These are phyloP conservation scores for Candida wancherniae DNA, from an alignment of 805 yeast genomes.

Conservation along the genomic window DNA sequence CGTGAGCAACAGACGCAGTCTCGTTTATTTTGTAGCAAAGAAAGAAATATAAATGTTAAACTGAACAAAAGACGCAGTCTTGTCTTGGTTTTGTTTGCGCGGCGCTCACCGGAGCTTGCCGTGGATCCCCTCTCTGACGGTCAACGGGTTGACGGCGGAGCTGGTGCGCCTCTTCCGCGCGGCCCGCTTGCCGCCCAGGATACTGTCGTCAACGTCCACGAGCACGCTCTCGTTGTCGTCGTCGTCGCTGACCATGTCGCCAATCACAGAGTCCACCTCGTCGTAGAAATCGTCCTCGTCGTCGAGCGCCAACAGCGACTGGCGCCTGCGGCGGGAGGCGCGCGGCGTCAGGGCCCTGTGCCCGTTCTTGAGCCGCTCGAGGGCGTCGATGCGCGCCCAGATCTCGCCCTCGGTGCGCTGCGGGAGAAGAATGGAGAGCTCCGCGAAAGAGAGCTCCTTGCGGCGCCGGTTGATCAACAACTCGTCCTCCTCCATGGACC, in stretches of 20 bases:
- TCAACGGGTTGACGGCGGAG: slow-evolving; percentile 39
- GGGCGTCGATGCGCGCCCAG: slow-evolving; percentile 49
- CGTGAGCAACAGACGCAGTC: not conserved
- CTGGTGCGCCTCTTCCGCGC: slow-evolving; percentile 33
- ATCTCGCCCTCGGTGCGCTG: slow-evolving; percentile 73
- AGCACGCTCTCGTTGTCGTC: slow-evolving; percentile 25
- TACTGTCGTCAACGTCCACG: slow-evolving; percentile 34
- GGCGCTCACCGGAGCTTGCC: slow-evolving; percentile 8
- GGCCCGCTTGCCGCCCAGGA: slow-evolving; percentile 17
- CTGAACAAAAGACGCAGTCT: not conserved
- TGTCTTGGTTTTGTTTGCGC: not conserved
- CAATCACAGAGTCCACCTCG: slow-evolving; percentile 39
- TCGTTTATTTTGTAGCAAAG: not conserved
- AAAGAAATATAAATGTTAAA: no score
- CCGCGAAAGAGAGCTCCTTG: slow-evolving; percentile 63
- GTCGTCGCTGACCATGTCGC: slow-evolving; percentile 28
- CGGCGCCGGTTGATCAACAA: slow-evolving; percentile 49
- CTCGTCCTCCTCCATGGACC: slow-evolving; percentile 71
- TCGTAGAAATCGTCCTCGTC: slow-evolving; percentile 41
- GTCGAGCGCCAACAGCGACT: slow-evolving; percentile 38
- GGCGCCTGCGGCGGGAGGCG: slow-evolving; percentile 28
- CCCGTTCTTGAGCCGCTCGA: slow-evolving; percentile 18
- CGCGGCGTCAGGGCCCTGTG: slow-evolving; percentile 18
- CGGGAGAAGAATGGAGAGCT: slow-evolving; percentile 68
- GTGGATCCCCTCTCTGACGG: slow-evolving; percentile 15